Conservation (phyloP, 371 early-diverging fungal genomes). For the Nematocida parisii region DNA sequence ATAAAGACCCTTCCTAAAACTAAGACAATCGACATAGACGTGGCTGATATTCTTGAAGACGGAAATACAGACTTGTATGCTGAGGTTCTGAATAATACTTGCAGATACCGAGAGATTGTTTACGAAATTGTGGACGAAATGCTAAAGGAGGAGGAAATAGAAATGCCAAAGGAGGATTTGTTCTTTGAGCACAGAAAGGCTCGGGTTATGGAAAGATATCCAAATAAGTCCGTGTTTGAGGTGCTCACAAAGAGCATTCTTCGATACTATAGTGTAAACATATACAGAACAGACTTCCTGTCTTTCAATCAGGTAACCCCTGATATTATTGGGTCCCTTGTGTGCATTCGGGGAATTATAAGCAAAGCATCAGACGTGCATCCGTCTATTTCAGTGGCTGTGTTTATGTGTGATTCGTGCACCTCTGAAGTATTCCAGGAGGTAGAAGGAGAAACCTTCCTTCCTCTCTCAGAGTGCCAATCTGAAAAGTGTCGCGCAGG, state of each 20-base stretch:
- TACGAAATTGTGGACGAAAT: slow-evolving; percentile 68
- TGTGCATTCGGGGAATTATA: slow-evolving; percentile 86
- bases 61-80: slow-evolving; percentile 64
- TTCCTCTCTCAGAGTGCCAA: slow-evolving; percentile 81
- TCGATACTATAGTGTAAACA: slow-evolving; percentile 63
- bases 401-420: slow-evolving; percentile 90
- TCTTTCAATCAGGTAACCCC: slow-evolving; percentile 79
- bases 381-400: slow-evolving; percentile 82
- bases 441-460: slow-evolving; percentile 73
- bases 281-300: slow-evolving; percentile 10
- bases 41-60: slow-evolving; percentile 64
- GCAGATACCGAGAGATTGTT: slow-evolving; percentile 65
- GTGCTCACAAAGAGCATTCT: slow-evolving; percentile 64
- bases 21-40: slow-evolving; percentile 58
- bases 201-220: slow-evolving; percentile 66
- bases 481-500: slow-evolving; percentile 80
- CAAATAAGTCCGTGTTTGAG: slow-evolving; percentile 61
- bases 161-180: slow-evolving; percentile 62
- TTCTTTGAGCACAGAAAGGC: slow-evolving; percentile 68
- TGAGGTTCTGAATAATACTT: slow-evolving; percentile 63
- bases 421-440: slow-evolving; percentile 94
- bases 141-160: slow-evolving; percentile 61
- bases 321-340: slow-evolving; percentile 78
- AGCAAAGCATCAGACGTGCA: slow-evolving; percentile 91
- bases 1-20: slow-evolving; percentile 24